Base-by-base conservation (phyloP, 1,284 basidiomycete species). In the Moesziomyces parantarcticus region DNA sequence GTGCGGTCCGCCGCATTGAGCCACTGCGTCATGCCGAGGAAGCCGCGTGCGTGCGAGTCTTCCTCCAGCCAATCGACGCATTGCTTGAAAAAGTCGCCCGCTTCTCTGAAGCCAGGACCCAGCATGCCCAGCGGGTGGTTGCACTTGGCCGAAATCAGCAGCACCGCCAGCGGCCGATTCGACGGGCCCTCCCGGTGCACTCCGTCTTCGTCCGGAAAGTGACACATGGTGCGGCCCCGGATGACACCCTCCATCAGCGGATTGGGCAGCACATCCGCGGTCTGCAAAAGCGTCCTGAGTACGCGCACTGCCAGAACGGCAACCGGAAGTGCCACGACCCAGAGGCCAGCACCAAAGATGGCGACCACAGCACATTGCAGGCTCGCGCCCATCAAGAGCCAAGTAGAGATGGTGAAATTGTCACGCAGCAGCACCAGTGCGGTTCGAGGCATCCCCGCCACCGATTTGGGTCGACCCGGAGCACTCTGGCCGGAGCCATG, bases 1-100 rank as follows among this genome's bases (percentile, higher is more conserved):
- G 47, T 50, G 20, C 63, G 57, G 26, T 66, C 63, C 13, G 46
- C 42, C 22, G 39, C 40, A 36, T 66, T 66, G 49, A 66, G 47
- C 63, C 63, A 66, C 36, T 53, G 52, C 9, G 63, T 66, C 63
- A 66, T 66, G 39, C 63, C 63, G 20, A 66, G 48, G 32, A 66
- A 66, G 40, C 64, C 64, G n/a, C 58, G 51, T 9, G 36, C 50
- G 11, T 56, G 34, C 4, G 64, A 32, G 32, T 66, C 64, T 22
- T 60, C 58, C 26, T 66, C 64, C 16, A 60, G 45, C 64, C 58
- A 66, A 13, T 56, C n/a, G 4, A 66, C 64, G 18, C 52, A 60
- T 8, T 23, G 22, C 14, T 26, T 50, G 41, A 66, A 66, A 21
- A 43, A 60, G 1, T 57, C 58, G 36, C 58, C 64, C 5, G 50